These are phyloP conservation scores for Eucalyptus curtisii DNA, from an alignment of 345 rosid genomes.

Conservation along the genomic window DNA sequence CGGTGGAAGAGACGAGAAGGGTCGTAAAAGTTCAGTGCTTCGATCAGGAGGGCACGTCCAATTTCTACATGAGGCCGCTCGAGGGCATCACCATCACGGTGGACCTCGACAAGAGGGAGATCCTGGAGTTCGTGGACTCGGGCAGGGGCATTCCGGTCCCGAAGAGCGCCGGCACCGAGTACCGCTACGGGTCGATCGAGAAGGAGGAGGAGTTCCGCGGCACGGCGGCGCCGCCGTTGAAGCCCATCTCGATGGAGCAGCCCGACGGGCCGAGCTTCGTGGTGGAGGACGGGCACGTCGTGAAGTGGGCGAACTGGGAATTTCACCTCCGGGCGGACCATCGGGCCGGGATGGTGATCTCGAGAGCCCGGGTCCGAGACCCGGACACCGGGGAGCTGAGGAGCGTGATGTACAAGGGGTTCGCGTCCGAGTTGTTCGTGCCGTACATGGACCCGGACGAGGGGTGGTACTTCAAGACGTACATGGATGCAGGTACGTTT, in stretches of 20 bases:
- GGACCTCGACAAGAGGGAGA: conserved; percentile 50
- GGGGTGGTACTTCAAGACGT: conserved; percentile 83
- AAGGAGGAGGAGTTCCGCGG: not conserved
- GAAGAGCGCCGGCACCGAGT: conserved; percentile 58
- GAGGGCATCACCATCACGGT: conserved; percentile 73
- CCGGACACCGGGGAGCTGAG: conserved; percentile 52
- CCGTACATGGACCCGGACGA: conserved; percentile 92
- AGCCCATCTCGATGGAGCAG: conserved; percentile 72
- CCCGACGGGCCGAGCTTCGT: conserved; percentile 35
- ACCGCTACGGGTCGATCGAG: conserved; percentile 16
- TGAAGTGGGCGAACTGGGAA: conserved; percentile 90
- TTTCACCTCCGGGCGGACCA: conserved; percentile 73
- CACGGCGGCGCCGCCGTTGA: not conserved
- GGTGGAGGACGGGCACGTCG: conserved; percentile 38
- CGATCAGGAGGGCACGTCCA: conserved; percentile 53
- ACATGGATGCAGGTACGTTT: conserved; percentile 46
- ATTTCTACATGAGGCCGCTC: conserved; percentile 85
- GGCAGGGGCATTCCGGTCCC: conserved; percentile 66
- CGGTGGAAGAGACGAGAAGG: conserved; percentile 45
- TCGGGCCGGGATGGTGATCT: conserved; percentile 59
- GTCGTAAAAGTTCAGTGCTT: conserved; percentile 73
- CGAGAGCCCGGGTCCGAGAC: conserved; percentile 53
- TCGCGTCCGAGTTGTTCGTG: conserved; percentile 60
- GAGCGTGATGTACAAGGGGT: conserved; percentile 72
- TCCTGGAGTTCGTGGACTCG: conserved; percentile 49